Base-by-base conservation (phyloP, 2,329 filamentous ascomycete genomes). In the Coniochaeta hoffmannii region DNA sequence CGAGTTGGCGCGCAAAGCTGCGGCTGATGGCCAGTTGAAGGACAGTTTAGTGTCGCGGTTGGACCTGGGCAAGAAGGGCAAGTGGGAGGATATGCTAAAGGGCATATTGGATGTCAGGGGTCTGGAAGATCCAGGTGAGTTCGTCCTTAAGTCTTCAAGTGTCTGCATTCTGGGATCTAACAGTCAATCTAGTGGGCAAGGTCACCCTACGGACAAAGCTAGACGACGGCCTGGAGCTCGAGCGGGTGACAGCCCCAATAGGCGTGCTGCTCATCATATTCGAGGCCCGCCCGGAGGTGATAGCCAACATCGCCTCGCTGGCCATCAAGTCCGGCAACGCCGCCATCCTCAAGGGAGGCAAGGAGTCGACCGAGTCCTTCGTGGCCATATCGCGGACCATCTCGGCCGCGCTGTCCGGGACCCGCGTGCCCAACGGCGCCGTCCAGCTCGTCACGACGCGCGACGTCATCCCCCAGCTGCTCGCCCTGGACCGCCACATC, bases 181-280 rank as follows among this genome's bases (percentile, higher is more conserved):
- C 28, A n/a, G 17, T 34, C 31, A 58, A 1, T 6, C 19, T 30
- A 90, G 89, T 97, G 65, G 93, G 93, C 65, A 88, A 87, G 67
- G 79, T 94, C 54, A 92, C 90, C 38, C 77, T 96, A 65, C 85
- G 88, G 59, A 97, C 91, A 46, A 82, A 86, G 56, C 81, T 99
- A 11, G 94, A 97, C 69, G 88, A 97, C 63, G 88, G 86, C 54
- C 80, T 99, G 54, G 80, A 87, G 53, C 80, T 99, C 57, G 90
- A 96, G 68, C 86, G 92, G 59, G 88, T 96, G 50, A 91, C 90
- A 38, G 96, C 90, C 68, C 94, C 94, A 6, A 97, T 99, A 63
- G 94, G 94, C 57, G 92, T 97, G n/a, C 82, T 99, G 41, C 82
- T 99, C 62, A 94, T 99, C 73, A 97, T 99, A 67, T 99, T 99